Evolutionary conservation across 495 filamentous ascomycete genomes (phyloP).

Genomic region (Podospora pseudoanserina): DNA sequence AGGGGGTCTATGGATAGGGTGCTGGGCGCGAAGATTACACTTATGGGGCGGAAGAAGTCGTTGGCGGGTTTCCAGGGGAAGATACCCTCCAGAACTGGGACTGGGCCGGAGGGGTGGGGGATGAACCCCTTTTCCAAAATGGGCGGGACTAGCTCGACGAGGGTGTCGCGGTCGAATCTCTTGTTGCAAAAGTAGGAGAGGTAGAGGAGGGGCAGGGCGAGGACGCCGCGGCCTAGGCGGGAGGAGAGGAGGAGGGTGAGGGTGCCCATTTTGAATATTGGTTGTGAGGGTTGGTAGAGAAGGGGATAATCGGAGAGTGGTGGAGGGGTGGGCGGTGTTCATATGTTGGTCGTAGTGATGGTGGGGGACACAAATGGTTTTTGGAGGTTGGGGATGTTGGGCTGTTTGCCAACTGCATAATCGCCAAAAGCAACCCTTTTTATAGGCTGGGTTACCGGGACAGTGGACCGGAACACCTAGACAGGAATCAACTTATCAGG

Average conservation of each 20-base stretch:
- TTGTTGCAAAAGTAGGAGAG: not conserved
- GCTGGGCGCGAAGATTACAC: not conserved
- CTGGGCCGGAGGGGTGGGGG: not conserved
- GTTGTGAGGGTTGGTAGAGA: not conserved
- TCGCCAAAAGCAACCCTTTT: no score
- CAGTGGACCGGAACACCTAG: not conserved
- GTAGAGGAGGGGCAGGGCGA: not conserved
- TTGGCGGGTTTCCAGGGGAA: not conserved
- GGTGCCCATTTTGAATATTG: not conserved
- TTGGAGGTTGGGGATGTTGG: not conserved
- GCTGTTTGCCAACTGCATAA: no score
- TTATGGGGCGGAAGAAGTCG: not conserved
- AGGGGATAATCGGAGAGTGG: not conserved
- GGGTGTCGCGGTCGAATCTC: not conserved
- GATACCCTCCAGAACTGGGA: not conserved
- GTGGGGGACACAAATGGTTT: not conserved
- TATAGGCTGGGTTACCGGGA: no score
- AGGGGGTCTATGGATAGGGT: not conserved
- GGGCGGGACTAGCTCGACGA: not conserved
- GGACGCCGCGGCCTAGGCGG: not conserved
- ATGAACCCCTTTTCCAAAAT: not conserved
- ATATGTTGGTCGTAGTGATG: no score
- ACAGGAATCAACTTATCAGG: not conserved
- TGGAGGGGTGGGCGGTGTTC: no score
- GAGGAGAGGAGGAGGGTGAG: not conserved